Conservation (phyloP, 2,329 filamentous ascomycete genomes). For the Coniochaeta ligniaria region DNA sequence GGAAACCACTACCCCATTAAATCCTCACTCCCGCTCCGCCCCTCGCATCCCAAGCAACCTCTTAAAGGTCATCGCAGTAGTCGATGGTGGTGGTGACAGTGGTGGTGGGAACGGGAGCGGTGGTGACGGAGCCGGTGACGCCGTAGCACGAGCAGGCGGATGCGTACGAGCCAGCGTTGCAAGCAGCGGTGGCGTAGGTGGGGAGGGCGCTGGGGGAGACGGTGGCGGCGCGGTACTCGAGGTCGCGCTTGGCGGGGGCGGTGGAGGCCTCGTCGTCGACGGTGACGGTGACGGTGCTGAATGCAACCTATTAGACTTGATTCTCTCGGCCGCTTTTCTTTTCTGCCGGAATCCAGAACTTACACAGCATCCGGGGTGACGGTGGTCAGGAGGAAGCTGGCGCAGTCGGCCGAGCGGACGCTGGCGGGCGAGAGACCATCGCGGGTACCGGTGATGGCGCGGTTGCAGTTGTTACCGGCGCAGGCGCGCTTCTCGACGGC, state of each 20-base stretch:
- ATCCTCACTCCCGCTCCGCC: not conserved
- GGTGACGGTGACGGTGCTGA: slow-evolving; percentile 31
- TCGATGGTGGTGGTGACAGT: slow-evolving; percentile 34
- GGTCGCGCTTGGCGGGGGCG: slow-evolving; percentile 19
- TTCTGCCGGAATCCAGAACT: slow-evolving; percentile 10
- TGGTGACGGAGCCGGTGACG: slow-evolving; percentile 29
- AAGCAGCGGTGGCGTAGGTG: slow-evolving; percentile 26
- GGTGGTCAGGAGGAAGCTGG: slow-evolving; percentile 30
- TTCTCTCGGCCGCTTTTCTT: not conserved
- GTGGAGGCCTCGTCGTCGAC: slow-evolving; percentile 15
- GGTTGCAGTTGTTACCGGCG: slow-evolving; percentile 38
- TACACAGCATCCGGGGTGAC: slow-evolving; percentile 33
- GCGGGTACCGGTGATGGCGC: slow-evolving; percentile 35
- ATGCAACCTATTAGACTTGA: not conserved
- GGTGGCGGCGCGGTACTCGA: slow-evolving; percentile 22
- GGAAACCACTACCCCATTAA: slow-evolving; percentile 1
- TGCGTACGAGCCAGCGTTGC: slow-evolving; percentile 19
- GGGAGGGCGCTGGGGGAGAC: slow-evolving; percentile 25
- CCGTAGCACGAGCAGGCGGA: slow-evolving; percentile 39
- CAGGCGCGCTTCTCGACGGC: slow-evolving; percentile 25
- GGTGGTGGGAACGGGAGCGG: slow-evolving; percentile 28
- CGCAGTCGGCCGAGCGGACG: slow-evolving; percentile 30
- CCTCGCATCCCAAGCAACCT: not conserved
- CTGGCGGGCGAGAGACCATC: slow-evolving; percentile 24
- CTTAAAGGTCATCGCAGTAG: slow-evolving; percentile 29